Percentiles rank a stretch among this genome's conserved stretches.
phyloP scores from a whole-genome alignment of 192 early-diverging fungal genomes.

The Coemansia sp. region DNA sequence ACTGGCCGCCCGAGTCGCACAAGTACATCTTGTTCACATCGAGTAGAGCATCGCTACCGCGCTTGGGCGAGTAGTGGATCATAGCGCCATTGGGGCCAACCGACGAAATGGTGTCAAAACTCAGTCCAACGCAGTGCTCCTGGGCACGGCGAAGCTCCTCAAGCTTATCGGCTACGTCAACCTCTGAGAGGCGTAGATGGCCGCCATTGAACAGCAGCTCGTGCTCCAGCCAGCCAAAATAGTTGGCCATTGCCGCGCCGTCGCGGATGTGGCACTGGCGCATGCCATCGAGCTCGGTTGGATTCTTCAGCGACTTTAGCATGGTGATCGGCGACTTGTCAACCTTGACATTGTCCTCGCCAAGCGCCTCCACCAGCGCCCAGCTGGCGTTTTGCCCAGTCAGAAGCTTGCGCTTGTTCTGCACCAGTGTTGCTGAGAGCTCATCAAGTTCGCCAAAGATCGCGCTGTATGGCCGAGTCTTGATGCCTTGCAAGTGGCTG shows the following conservation, averaged over 20 bases:
- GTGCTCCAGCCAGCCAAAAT: slow-evolving; percentile 95
- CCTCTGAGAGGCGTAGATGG: slow-evolving; percentile 70
- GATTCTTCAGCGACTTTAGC: slow-evolving; percentile 94
- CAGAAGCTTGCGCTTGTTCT: slow-evolving; percentile 56
- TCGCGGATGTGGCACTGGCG: slow-evolving; percentile 89
- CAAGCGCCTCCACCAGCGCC: slow-evolving; percentile 76
- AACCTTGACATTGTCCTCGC: slow-evolving; percentile 58
- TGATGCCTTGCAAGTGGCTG: slow-evolving; percentile 65
- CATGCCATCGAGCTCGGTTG: slow-evolving; percentile 88
- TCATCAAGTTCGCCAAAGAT: slow-evolving; percentile 75
- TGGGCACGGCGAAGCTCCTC: slow-evolving; percentile 77
- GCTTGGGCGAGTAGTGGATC: slow-evolving; percentile 95
- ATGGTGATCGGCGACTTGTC: slow-evolving; percentile 69
- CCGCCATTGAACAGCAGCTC: slow-evolving; percentile 71
- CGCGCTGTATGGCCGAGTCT: slow-evolving; percentile 68
- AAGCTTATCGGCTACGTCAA: slow-evolving; percentile 81
- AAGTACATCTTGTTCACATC: slow-evolving; percentile 80
- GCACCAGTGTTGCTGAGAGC: slow-evolving; percentile 17
- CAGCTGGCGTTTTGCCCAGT: slow-evolving; percentile 68
- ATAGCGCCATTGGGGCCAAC: slow-evolving; percentile 97
- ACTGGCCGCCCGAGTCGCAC: slow-evolving; percentile 97
- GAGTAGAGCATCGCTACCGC: slow-evolving; percentile 74
- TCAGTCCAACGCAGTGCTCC: slow-evolving; percentile 84
- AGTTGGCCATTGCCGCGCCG: slow-evolving; percentile 78
- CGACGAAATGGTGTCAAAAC: slow-evolving; percentile 95